Percentiles rank a stretch among this genome's conserved stretches.
Evolutionary conservation across 306 rosid genomes (phyloP).

Genomic region (Citrullus mucosospermus): DNA sequence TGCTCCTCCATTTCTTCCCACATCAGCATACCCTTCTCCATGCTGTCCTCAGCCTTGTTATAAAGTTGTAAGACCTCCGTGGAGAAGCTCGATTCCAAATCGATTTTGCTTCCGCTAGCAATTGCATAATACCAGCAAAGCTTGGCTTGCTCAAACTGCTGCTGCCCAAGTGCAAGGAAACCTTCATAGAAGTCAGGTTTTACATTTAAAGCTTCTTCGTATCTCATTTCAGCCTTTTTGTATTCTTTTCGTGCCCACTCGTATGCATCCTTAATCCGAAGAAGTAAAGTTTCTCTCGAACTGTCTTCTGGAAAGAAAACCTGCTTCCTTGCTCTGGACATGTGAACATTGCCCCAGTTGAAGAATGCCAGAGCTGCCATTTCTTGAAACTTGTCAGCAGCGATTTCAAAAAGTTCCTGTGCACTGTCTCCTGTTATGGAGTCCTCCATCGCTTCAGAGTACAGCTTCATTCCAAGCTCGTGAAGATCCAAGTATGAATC

Average conservation of each 20-base stretch:
- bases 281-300: slow-evolving; percentile 33
- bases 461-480: slow-evolving; percentile 73
- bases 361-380: slow-evolving; percentile 85
- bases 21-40: slow-evolving; percentile 80
- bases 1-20: slow-evolving; percentile 84
- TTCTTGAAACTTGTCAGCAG: slow-evolving; percentile 81
- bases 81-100: slow-evolving; percentile 31
- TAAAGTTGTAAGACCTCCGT: slow-evolving; percentile 61
- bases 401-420: slow-evolving; percentile 69
- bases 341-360: slow-evolving; percentile 88
- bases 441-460: slow-evolving; percentile 85
- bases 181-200: slow-evolving; percentile 79
- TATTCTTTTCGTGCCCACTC: slow-evolving; percentile 81
- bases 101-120: slow-evolving; percentile 33
- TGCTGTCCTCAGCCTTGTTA: slow-evolving; percentile 84
- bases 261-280: slow-evolving; percentile 35
- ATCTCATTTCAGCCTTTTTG: slow-evolving; percentile 46
- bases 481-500: slow-evolving; percentile 80
- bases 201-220: slow-evolving; percentile 56
- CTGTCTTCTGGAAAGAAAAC: slow-evolving; percentile 43
- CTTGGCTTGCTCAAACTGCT: slow-evolving; percentile 84
- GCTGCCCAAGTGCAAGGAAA: slow-evolving; percentile 74
- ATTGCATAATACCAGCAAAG: slow-evolving; percentile 65
- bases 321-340: slow-evolving; percentile 68
- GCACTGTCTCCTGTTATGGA: slow-evolving; percentile 48